Percentiles rank a stretch among this genome's conserved stretches.
These are phyloP conservation scores for Microbotryum intermedium DNA, from an alignment of 1,284 basidiomycete species.

Conservation along the genomic window DNA sequence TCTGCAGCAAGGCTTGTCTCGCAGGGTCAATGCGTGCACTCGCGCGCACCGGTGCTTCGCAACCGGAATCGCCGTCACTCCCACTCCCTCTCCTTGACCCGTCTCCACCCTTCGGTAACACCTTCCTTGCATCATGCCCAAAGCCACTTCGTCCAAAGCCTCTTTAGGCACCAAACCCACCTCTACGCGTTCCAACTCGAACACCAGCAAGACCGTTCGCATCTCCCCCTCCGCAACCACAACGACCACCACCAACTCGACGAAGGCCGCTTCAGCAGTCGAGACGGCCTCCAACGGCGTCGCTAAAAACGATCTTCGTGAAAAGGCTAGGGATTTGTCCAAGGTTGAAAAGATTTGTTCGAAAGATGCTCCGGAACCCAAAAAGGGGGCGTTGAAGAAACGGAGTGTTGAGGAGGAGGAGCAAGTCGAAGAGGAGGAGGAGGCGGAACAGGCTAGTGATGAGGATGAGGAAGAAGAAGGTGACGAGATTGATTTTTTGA, in stretches of 20 bases:
- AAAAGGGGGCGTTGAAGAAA: constrained; percentile 73
- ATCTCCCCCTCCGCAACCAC: background rate
- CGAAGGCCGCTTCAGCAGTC: background rate
- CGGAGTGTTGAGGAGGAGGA: constrained; percentile 42
- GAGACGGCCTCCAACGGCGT: background rate
- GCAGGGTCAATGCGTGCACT: too few relatives aligned
- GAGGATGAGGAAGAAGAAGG: constrained; percentile 33
- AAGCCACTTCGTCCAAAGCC: too few relatives aligned
- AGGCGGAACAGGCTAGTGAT: constrained; percentile 38
- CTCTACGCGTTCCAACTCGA: too few relatives aligned
- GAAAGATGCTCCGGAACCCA: constrained; percentile 41
- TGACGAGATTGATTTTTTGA: constrained; percentile 33
- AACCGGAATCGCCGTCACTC: too few relatives aligned
- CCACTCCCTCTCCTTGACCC: too few relatives aligned
- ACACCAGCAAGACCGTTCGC: background rate
- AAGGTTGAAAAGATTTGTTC: constrained; percentile 12
- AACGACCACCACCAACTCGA: background rate
- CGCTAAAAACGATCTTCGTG: constrained; percentile 6
- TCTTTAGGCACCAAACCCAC: too few relatives aligned
- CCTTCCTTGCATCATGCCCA: too few relatives aligned
- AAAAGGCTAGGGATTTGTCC: constrained; percentile 14
- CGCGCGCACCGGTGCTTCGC: too few relatives aligned
- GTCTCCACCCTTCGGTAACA: too few relatives aligned
- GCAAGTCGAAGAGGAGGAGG: constrained; percentile 46
- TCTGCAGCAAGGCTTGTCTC: too few relatives aligned